Conservation (phyloP, 345 rosid species). For the Salix viminalis region DNA sequence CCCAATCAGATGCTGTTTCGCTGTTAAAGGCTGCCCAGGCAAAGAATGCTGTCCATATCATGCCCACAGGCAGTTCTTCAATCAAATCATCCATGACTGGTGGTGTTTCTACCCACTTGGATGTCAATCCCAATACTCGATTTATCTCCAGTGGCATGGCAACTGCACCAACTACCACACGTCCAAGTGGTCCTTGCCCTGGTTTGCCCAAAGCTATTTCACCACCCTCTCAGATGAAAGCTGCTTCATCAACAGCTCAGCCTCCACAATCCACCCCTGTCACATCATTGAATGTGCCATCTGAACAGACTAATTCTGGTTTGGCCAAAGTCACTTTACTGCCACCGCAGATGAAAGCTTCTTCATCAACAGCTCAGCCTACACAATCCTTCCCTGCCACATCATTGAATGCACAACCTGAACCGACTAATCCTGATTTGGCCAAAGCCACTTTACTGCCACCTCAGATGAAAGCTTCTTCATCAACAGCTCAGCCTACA, state of each 20-base stretch:
- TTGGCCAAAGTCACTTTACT: slow-evolving; percentile 14
- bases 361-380: slow-evolving; percentile 24
- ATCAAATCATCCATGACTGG: slow-evolving; percentile 36
- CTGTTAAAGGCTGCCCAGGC: slow-evolving; percentile 55
- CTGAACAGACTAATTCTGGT: slow-evolving; percentile 27
- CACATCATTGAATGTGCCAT: slow-evolving; percentile 20
- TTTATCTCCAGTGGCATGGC: slow-evolving; percentile 20
- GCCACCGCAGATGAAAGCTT: slow-evolving; percentile 26
- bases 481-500: slow-evolving; percentile 23
- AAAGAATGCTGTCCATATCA: slow-evolving; percentile 47
- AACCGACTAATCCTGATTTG: slow-evolving; percentile 26
- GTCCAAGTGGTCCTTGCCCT: slow-evolving; percentile 23
- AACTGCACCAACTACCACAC: slow-evolving; percentile 26
- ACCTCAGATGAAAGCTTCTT: slow-evolving; percentile 29
- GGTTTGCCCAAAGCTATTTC: slow-evolving; percentile 22
- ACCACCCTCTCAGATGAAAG: slow-evolving; percentile 19
- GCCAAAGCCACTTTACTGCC: slow-evolving; percentile 11
- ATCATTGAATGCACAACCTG: slow-evolving; percentile 21
- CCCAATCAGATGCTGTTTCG: slow-evolving; percentile 49
- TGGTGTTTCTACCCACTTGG: slow-evolving; percentile 29
- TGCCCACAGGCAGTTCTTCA: slow-evolving; percentile 43
- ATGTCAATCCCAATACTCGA: slow-evolving; percentile 34
- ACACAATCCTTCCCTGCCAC: slow-evolving; percentile 26
- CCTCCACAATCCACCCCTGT: slow-evolving; percentile 26
- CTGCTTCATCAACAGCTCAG: slow-evolving; percentile 27